phyloP scores from a whole-genome alignment of 179 eudicot genomes.

The Patellifolia procumbens region DNA sequence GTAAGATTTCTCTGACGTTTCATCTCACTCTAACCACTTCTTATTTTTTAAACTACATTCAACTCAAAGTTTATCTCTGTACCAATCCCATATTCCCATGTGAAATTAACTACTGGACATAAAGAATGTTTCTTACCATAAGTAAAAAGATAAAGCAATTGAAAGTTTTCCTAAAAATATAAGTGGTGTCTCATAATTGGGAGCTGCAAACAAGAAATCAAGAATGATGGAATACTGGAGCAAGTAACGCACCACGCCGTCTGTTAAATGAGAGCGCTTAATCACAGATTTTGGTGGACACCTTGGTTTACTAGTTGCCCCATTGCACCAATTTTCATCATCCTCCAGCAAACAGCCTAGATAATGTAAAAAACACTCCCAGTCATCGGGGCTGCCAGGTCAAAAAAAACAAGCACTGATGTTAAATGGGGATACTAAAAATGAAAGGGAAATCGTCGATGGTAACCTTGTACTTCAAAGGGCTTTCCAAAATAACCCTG shows the following conservation, averaged over 20 bases:
- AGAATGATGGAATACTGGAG: too few species aligned
- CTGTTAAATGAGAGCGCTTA: conserved; percentile 51
- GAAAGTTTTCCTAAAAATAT: neutral
- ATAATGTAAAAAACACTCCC: conserved; percentile 87
- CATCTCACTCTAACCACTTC: neutral
- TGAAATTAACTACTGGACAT: neutral
- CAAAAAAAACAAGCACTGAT: conserved; percentile 20
- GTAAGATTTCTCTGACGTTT: neutral
- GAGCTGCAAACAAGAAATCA: conserved; percentile 2
- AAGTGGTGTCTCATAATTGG: neutral
- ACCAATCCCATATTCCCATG: neutral
- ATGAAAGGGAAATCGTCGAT: neutral
- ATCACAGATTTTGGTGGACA: conserved; percentile 42
- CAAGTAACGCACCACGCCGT: conserved; percentile 49
- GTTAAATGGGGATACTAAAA: neutral
- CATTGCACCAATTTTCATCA: conserved; percentile 52
- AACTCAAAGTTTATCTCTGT: neutral
- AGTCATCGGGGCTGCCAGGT: conserved; percentile 88
- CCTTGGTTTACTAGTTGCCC: conserved; percentile 37
- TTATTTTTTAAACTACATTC: neutral
- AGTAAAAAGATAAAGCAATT: neutral
- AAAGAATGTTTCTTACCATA: neutral
- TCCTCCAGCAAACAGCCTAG: conserved; percentile 89
- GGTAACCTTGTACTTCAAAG: too few species aligned
- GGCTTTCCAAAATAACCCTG: too few species aligned